Conservation (phyloP, 208 protist genomes). For the Leishmania amazonensis region DNA sequence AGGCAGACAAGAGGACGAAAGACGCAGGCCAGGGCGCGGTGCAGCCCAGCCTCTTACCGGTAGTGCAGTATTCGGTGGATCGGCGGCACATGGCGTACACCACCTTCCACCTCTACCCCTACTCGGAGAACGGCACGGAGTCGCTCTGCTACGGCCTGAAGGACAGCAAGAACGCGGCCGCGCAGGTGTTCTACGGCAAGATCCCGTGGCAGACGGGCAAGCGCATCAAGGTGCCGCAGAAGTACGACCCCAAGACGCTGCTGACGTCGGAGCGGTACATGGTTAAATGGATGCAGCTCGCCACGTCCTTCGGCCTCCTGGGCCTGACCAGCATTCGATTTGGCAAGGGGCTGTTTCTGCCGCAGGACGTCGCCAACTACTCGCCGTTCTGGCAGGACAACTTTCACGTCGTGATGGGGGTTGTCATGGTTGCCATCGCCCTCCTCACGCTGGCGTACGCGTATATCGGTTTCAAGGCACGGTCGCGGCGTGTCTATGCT, state of each 20-base stretch:
- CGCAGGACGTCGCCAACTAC: constrained; percentile 40
- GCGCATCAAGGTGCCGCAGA: constrained; percentile 88
- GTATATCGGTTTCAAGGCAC: constrained; percentile 73
- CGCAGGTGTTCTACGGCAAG: constrained; percentile 68
- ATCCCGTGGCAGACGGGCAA: constrained; percentile 92
- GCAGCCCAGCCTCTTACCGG: constrained; percentile 26
- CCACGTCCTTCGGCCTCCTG: constrained; percentile 72
- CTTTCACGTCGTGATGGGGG: constrained; percentile 74
- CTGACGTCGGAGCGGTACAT: constrained; percentile 91
- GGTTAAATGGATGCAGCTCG: constrained; percentile 83
- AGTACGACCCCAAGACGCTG: constrained; percentile 91
- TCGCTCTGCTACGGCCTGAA: constrained; percentile 62
- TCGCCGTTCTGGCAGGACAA: constrained; percentile 63
- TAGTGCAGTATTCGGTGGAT: constrained; percentile 82
- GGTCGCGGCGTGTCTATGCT: constrained; percentile 80
- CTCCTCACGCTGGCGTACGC: constrained; percentile 74
- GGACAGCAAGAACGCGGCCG: constrained; percentile 53
- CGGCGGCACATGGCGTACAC: constrained; percentile 81
- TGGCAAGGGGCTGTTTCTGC: constrained; percentile 70
- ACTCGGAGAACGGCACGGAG: constrained; percentile 77
- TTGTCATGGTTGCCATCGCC: constrained; percentile 50
- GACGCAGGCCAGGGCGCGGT: neutral
- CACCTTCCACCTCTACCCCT: constrained; percentile 82
- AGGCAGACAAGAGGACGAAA: neutral
- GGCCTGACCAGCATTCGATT: constrained; percentile 78